Conservation (phyloP, 2,329 filamentous ascomycete species). For the Aspergillus ruber region DNA sequence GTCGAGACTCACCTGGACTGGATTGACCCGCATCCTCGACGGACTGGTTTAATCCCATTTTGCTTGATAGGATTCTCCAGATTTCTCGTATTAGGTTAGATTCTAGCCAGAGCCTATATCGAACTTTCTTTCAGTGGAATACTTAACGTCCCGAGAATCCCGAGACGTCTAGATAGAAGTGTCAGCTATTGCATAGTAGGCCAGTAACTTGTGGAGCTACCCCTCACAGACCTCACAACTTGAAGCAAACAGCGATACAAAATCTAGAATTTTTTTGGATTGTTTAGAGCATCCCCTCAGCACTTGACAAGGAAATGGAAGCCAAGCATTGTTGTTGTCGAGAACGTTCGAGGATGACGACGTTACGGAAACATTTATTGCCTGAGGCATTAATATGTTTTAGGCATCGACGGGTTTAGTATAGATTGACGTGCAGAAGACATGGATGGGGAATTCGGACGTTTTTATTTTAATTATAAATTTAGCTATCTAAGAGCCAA, state of each 20-base stretch:
- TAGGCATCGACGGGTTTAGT: neutral
- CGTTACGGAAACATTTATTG: constrained; percentile 10
- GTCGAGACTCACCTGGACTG: constrained; percentile 30
- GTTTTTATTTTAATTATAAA: neutral
- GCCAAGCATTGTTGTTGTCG: neutral
- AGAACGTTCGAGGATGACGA: constrained; percentile 3
- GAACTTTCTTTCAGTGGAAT: no score
- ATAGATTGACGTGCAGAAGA: no score
- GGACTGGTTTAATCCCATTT: constrained; percentile 36
- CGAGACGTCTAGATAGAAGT: no score
- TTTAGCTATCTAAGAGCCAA: neutral
- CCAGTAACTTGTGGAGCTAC: no score
- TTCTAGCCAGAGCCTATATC: neutral
- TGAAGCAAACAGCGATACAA: no score
- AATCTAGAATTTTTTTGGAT: no score
- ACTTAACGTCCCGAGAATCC: no score
- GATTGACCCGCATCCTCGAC: constrained; percentile 21
- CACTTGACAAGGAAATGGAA: neutral
- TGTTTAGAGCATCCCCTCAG: no score
- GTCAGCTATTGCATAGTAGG: no score
- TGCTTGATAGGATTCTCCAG: constrained; percentile 2
- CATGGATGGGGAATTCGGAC: neutral
- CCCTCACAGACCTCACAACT: no score
- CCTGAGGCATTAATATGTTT: neutral
- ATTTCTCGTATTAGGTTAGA: no score